These are phyloP conservation scores for Rhododendron ferrugineum DNA, from an alignment of 148 eudicot species.

Conservation along the genomic window DNA sequence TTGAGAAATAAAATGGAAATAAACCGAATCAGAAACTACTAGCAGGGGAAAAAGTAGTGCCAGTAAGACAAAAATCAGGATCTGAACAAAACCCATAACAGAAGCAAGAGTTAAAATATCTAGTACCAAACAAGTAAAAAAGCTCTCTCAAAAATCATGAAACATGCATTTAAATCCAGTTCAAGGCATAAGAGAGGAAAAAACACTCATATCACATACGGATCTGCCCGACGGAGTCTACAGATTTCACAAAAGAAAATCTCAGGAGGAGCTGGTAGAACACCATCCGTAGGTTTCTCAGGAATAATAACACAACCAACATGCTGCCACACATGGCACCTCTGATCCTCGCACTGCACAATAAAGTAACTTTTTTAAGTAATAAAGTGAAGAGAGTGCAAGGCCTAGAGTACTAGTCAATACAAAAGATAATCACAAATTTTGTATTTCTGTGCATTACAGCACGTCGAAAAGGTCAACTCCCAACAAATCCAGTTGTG, in stretches of 20 bases:
- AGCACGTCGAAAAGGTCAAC: background rate
- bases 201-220: slow-evolving; percentile 38
- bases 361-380: slow-evolving; percentile 2
- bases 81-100: background rate
- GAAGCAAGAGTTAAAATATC: background rate
- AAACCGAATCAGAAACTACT: background rate
- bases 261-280: slow-evolving; percentile 39
- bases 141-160: background rate
- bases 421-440: background rate
- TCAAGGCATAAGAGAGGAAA: background rate
- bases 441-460: too few relatives aligned
- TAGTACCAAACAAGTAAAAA: background rate
- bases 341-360: slow-evolving; percentile 60
- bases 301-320: slow-evolving; percentile 59
- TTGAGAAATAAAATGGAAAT: background rate
- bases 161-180: background rate
- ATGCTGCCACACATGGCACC: slow-evolving; percentile 71
- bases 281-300: slow-evolving; percentile 55
- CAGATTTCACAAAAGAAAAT: slow-evolving; percentile 66
- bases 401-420: background rate
- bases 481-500: background rate
- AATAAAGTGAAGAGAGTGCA: background rate
- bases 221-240: slow-evolving; percentile 65
- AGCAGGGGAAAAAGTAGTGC: background rate
- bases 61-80: background rate